phyloP scores from a whole-genome alignment of 495 filamentous ascomycete genomes.

The Choiromyces venosus region DNA sequence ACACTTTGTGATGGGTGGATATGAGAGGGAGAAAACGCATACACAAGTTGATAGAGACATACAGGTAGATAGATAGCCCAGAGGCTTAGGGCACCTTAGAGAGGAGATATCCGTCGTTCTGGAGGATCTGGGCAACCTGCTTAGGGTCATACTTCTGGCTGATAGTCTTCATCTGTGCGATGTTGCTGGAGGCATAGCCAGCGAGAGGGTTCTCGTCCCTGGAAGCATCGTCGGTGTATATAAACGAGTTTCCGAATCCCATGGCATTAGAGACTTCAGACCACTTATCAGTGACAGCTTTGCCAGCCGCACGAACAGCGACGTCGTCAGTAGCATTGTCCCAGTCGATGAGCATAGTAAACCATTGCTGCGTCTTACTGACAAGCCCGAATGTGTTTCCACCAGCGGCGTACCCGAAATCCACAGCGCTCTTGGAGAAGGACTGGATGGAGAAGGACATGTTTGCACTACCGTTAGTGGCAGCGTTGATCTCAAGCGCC shows the following conservation, averaged over 20 bases:
- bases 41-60: neutral
- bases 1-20: neutral
- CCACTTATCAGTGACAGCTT: slow-evolving; percentile 8
- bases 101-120: slow-evolving; percentile 6
- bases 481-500: slow-evolving; percentile 18
- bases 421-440: slow-evolving; percentile 21
- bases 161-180: slow-evolving; percentile 40
- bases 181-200: slow-evolving; percentile 45
- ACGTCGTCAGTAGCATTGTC: slow-evolving; percentile 12
- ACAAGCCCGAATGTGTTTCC: slow-evolving; percentile 9
- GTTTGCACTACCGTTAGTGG: slow-evolving; percentile 31
- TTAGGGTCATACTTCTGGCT: slow-evolving; percentile 47
- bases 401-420: slow-evolving; percentile 11
- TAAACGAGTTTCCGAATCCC: slow-evolving; percentile 28
- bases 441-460: slow-evolving; percentile 41
- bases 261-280: slow-evolving; percentile 3
- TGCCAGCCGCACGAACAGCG: slow-evolving; percentile 3
- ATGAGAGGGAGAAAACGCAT: neutral
- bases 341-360: slow-evolving; percentile 15
- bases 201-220: slow-evolving; percentile 45
- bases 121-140: slow-evolving; percentile 44
- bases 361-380: slow-evolving; percentile 16
- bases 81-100: slow-evolving; percentile 1
- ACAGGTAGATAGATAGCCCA: neutral
- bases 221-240: slow-evolving; percentile 45